Evolutionary conservation across 768 basidiomycete genomes (phyloP).

Genomic region (Omphalotus guepiniiformis): DNA sequence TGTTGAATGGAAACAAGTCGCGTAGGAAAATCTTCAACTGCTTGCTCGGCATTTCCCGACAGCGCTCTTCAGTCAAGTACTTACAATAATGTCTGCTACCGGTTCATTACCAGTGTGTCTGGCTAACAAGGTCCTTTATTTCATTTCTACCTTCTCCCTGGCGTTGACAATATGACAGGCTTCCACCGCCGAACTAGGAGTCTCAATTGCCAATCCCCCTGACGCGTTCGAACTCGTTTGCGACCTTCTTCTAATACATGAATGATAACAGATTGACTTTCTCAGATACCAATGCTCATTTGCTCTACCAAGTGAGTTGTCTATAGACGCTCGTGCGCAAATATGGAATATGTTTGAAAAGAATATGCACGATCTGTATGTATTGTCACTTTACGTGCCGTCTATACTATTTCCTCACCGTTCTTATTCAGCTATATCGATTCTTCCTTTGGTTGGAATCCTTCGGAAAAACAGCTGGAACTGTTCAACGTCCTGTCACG

Average conservation of each 20-base stretch:
- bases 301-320: conserved; percentile 28
- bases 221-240: no score
- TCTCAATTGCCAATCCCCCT: no score
- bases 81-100: conserved; percentile 15
- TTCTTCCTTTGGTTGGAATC: conserved; percentile 68
- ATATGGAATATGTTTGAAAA: conserved; percentile 51
- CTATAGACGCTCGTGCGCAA: conserved; percentile 29
- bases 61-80: no score
- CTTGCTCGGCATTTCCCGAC: neutral
- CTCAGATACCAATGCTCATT: conserved; percentile 15
- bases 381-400: conserved; percentile 1
- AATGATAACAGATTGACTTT: neutral
- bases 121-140: conserved; percentile 30
- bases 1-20: neutral
- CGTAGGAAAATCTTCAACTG: neutral
- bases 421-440: conserved; percentile 37
- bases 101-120: conserved; percentile 15
- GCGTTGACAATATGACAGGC: no score
- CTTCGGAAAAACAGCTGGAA: conserved; percentile 50
- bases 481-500: conserved; percentile 58
- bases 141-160: no score
- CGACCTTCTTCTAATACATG: no score
- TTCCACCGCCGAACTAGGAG: no score
- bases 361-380: conserved; percentile 55
- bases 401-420: neutral